Evolutionary conservation across 495 filamentous ascomycete genomes (phyloP).

Genomic region (Tirmania nivea): DNA sequence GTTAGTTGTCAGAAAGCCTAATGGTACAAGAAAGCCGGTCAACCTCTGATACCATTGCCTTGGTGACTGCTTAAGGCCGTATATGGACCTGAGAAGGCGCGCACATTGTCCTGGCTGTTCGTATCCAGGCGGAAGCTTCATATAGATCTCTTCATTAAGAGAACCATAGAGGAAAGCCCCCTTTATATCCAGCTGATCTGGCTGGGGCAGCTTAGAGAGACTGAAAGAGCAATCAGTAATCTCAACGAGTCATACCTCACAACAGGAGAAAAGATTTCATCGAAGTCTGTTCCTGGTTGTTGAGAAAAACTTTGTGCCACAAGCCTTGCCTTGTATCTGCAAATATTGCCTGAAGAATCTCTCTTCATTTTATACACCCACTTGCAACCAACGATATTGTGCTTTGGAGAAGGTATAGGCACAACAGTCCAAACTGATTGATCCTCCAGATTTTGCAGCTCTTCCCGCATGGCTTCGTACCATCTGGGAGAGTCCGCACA

Average conservation of each 20-base stretch:
- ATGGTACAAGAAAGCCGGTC: neutral
- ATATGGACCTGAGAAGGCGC: neutral
- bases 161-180: conserved; percentile 9
- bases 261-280: conserved; percentile 14
- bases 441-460: neutral
- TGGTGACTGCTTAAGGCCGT: conserved; percentile 14
- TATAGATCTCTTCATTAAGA: no score
- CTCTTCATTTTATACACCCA: conserved; percentile 14
- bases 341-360: neutral
- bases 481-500: neutral
- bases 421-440: neutral
- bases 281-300: conserved; percentile 13
- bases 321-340: conserved; percentile 13
- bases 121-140: conserved; percentile 7
- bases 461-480: neutral
- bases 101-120: neutral
- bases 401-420: neutral
- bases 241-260: conserved; percentile 1
- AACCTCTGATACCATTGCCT: conserved; percentile 6
- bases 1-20: neutral
- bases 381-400: conserved; percentile 1
- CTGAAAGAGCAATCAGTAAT: conserved; percentile 4
- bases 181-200: conserved; percentile 5
- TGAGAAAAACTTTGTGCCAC: conserved; percentile 14
- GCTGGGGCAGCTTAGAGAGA: neutral